phyloP scores from a whole-genome alignment of 148 eudicot genomes.

The Oxyria digyna region DNA sequence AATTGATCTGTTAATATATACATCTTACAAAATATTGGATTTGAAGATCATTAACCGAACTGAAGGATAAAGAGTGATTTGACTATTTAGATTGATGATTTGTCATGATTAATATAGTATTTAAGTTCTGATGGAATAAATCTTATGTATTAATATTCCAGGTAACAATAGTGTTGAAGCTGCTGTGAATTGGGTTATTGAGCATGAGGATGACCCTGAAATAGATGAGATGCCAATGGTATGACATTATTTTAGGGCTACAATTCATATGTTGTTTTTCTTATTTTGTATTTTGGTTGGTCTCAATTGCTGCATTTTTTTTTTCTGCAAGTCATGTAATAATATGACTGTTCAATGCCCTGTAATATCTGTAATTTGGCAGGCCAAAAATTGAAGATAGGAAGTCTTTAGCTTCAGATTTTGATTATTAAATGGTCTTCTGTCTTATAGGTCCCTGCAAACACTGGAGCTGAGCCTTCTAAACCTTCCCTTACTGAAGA shows the following conservation, averaged over 20 bases:
- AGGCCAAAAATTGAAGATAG: not conserved
- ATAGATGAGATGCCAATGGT: conserved; percentile 91
- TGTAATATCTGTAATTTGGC: not conserved
- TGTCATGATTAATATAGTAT: not conserved
- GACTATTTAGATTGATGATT: not conserved
- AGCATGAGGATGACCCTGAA: conserved; percentile 86
- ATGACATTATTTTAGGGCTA: conserved; percentile 8
- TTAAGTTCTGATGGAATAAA: not conserved
- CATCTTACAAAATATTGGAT: not conserved
- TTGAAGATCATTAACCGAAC: not conserved
- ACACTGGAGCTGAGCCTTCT: conserved; percentile 40
- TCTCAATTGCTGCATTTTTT: not conserved
- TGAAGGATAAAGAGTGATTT: not conserved
- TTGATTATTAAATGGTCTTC: not conserved
- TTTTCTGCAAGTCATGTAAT: not conserved
- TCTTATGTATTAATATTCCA: conserved; percentile 14
- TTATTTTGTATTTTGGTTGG: not conserved
- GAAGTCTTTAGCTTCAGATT: not conserved
- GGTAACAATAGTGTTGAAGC: conserved; percentile 73
- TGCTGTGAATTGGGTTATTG: conserved; percentile 91
- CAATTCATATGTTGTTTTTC: not conserved
- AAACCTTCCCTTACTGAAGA: conserved; percentile 80
- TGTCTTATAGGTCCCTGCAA: conserved; percentile 54
- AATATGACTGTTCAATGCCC: not conserved
- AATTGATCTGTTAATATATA: not conserved